Base-by-base conservation (phyloP, 1,284 basidiomycete species). In the Stereum hirsutum region DNA sequence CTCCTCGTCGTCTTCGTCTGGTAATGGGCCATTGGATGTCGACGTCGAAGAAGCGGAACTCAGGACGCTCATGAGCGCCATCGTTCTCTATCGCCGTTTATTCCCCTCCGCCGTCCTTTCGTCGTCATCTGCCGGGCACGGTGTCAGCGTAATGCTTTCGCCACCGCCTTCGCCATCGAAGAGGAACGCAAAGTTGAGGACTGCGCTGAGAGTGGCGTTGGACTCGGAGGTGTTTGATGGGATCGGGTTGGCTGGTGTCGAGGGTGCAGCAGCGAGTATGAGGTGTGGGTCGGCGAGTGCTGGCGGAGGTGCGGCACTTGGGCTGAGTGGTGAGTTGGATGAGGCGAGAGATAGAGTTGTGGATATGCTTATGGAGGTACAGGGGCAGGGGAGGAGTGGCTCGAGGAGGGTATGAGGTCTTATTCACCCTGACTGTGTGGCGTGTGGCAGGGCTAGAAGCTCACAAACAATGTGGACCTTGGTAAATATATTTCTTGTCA, bases 331-430 rank as follows among this genome's bases (percentile, higher is more conserved):
- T 31, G 52, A 54, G 21, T 54, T 84, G 45, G 80, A 85, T 54
- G 80, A 84, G 46, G 81, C 81, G 32, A 69, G 77, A 46, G 83
- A 86, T 58, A 62, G 67, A 8, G 79, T 75, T 32, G 79, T 82
- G 42, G 82, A 85, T 58, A 66, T 77, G 68, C 64, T 83, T 40
- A 75, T 80, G 10, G 69, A 69, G 37, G 53, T 62, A 17, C 74
- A 78, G 55, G 61, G 68, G 52, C 49, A 34, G 24, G 48, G 33
- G 30, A 44, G 50, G n/a, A n/a, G n/a, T n/a, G n/a, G n/a, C n/a
- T n/a, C n/a, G n/a, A n/a, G n/a, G n/a, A n/a, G n/a, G n/a, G n/a
- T n/a, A n/a, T n/a, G n/a, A n/a, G n/a, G n/a, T n/a, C n/a, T n/a
- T n/a, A n/a, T n/a, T n/a, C n/a, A n/a, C n/a, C n/a, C n/a, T n/a